phyloP scores from a whole-genome alignment of 805 yeast genomes.

The Maudiozyma saulgeensis region DNA sequence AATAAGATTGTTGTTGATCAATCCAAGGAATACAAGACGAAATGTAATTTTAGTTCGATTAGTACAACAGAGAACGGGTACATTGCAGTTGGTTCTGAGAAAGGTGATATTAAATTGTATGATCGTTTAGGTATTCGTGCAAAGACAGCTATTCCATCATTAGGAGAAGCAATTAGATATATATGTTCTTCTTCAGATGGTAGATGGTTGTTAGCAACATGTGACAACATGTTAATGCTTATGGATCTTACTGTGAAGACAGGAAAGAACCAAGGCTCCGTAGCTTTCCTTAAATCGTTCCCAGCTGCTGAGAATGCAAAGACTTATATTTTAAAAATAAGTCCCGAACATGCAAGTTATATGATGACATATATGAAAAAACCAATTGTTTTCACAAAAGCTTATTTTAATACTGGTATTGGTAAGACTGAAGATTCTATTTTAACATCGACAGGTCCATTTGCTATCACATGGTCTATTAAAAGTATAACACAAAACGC shows the following conservation, averaged over 20 bases:
- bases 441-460: conserved; percentile 74
- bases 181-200: conserved; percentile 73
- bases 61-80: conserved; percentile 67
- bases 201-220: conserved; percentile 72
- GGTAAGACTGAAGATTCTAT: conserved; percentile 58
- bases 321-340: conserved; percentile 56
- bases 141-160: conserved; percentile 68
- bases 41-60: conserved; percentile 46
- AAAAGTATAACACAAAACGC: conserved; percentile 46
- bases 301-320: conserved; percentile 56
- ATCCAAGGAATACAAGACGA: conserved; percentile 45
- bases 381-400: conserved; percentile 55
- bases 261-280: conserved; percentile 48
- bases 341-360: conserved; percentile 63
- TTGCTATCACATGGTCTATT: conserved; percentile 72
- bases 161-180: conserved; percentile 66
- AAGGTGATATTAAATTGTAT: conserved; percentile 69
- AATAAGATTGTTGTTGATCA: conserved; percentile 52
- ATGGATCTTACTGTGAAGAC: conserved; percentile 56
- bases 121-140: conserved; percentile 68
- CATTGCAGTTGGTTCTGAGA: conserved; percentile 64
- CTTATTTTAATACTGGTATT: conserved; percentile 68
- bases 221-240: conserved; percentile 58
- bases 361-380: conserved; percentile 42
- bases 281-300: conserved; percentile 60